Evolutionary conservation across 768 basidiomycete species (phyloP), one percentile per base, ranked within the genome.

Genomic region (Auriscalpium orientale): DNA sequence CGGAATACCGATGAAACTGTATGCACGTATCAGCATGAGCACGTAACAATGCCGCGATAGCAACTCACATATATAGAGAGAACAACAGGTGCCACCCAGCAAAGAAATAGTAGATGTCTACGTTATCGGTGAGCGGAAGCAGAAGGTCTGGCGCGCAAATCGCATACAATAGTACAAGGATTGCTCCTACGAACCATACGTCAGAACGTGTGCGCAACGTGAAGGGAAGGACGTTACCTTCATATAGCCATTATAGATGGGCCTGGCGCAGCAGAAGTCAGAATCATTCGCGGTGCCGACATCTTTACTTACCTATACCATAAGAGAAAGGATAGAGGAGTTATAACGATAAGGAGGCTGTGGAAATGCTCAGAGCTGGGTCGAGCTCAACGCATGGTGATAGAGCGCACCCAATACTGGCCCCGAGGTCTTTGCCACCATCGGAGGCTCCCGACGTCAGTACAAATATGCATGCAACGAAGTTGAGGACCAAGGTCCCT

Each of bases 31-130:
- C 28, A 58, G 57, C 58, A 67, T 59, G 69, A 65, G 63, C 61
- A 60, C 66, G 62, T 54, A 60, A 58, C 11, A 12, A 45, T 33
- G n/a, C 35, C 4, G 21, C 21, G 11, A 28, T 20, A 9, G 7
- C 12, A 0, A 15, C 85, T 76, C 67, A 90, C 92, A 91, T 91
- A 75, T 98, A 98, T 66, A 91, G 68, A 60, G 89, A 90, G 76
- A 92, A 98, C 44, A 91, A 77, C 59, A 98, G 79, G 73, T 99
- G 94, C 79, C 91, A 98, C 48, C 93, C 95, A 54, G 85, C 80
- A 74, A 99, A 99, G 73, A 98, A 83, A 79, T 98, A 95, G 78
- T 92, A 99, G 61, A 97, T 71, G 76, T 98, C 95, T 98, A 65
- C 20, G 28, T 51, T 53, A 49, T 60, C 58, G 62, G 58, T 62